Evolutionary conservation across 371 early-diverging fungal genomes (phyloP).

Genomic region (Syncephalastrum sp.): DNA sequence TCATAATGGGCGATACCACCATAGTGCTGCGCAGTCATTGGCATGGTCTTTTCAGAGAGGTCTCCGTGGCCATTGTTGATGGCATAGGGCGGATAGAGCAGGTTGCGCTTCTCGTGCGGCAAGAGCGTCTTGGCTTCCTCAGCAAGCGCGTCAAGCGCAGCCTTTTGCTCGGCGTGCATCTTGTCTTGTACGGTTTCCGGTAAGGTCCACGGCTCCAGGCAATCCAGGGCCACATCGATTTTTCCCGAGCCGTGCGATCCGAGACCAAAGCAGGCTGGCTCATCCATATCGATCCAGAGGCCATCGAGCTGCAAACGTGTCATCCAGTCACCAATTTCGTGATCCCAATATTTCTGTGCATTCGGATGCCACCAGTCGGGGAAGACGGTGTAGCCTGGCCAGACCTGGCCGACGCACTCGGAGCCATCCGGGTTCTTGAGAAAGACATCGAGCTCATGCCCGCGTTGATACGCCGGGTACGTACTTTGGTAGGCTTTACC

Average conservation of each 20-base stretch:
- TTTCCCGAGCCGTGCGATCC: slow-evolving; percentile 22
- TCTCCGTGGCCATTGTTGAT: slow-evolving; percentile 36
- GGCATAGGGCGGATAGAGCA: slow-evolving; percentile 35
- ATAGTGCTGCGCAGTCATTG: slow-evolving; percentile 56
- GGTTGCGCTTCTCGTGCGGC: slow-evolving; percentile 23
- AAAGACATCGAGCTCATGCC: slow-evolving; percentile 42
- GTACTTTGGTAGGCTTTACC: slow-evolving; percentile 33
- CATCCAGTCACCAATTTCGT: slow-evolving; percentile 15
- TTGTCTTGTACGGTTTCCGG: slow-evolving; percentile 22
- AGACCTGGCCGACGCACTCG: slow-evolving; percentile 54
- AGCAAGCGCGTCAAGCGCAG: slow-evolving; percentile 19
- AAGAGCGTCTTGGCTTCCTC: slow-evolving; percentile 20
- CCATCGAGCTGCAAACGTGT: slow-evolving; percentile 15
- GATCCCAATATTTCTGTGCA: slow-evolving; percentile 12
- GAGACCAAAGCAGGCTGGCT: slow-evolving; percentile 56
- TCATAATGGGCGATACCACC: slow-evolving; percentile 58
- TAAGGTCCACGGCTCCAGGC: slow-evolving; percentile 23
- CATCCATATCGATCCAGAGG: slow-evolving; percentile 77
- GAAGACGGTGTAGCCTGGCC: slow-evolving; percentile 63
- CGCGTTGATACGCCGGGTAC: slow-evolving; percentile 42
- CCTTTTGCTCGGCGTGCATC: slow-evolving; percentile 20
- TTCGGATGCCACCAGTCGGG: slow-evolving; percentile 27
- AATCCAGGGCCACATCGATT: slow-evolving; percentile 18
- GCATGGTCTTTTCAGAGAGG: slow-evolving; percentile 54
- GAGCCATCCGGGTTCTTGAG: slow-evolving; percentile 51